Percentiles rank a stretch among this genome's conserved stretches.
Conservation (phyloP, 345 rosid species). For the Streptanthus diversifolius region DNA sequence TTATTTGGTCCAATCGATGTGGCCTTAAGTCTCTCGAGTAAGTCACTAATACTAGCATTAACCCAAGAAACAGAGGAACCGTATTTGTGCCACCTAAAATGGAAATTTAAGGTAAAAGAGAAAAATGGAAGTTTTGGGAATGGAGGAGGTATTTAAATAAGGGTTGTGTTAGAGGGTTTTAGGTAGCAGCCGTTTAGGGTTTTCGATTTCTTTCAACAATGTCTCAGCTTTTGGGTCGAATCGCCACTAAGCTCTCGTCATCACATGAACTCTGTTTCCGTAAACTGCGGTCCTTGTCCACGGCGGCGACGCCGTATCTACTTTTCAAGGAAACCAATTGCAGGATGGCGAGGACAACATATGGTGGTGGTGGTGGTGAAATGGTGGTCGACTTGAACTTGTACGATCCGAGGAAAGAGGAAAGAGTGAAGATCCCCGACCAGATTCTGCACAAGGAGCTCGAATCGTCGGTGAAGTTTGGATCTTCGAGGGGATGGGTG, state of each 20-base stretch:
- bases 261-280: background rate
- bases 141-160: too few relatives aligned
- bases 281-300: background rate
- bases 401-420: background rate
- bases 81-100: too few relatives aligned
- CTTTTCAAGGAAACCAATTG: background rate
- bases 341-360: background rate
- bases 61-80: too few relatives aligned
- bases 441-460: background rate
- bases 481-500: background rate
- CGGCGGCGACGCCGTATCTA: conserved; percentile 13
- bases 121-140: too few relatives aligned
- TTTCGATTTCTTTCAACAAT: background rate
- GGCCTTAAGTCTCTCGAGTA: too few relatives aligned
- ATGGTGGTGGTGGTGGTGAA: too few relatives aligned
- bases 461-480: background rate
- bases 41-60: too few relatives aligned
- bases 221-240: conserved; percentile 16
- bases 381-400: background rate
- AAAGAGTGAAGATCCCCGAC: background rate
- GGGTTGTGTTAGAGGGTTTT: background rate
- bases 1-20: too few relatives aligned
- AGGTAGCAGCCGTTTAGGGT: background rate
- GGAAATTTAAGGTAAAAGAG: too few relatives aligned
- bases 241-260: background rate